Evolutionary conservation across 331 rosid genomes (phyloP).

Genomic region (Dryas integrifolia): DNA sequence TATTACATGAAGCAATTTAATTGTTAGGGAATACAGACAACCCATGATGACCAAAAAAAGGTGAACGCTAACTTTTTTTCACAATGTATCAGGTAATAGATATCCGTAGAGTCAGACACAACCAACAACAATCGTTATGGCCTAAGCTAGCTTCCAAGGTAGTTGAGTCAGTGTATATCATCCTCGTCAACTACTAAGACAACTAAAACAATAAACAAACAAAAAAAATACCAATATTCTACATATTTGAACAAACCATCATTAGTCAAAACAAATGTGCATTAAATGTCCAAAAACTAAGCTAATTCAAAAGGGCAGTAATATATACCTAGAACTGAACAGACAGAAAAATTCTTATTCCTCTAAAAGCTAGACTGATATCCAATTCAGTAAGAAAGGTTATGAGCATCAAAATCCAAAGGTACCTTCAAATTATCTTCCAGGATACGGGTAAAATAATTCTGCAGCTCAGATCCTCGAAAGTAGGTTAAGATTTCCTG

Average conservation of each 20-base stretch:
- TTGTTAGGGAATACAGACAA: neutral
- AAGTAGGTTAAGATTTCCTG: slow-evolving; percentile 92
- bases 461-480: slow-evolving; percentile 95
- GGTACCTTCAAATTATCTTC: slow-evolving; percentile 90
- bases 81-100: neutral
- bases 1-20: neutral
- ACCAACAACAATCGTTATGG: neutral
- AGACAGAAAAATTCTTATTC: neutral
- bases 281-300: neutral
- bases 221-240: neutral
- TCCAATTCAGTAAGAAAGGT: neutral
- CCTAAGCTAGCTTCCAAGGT: neutral
- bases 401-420: neutral
- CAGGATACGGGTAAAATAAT: slow-evolving; percentile 89
- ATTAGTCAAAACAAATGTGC: neutral
- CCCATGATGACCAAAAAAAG: slow-evolving; percentile 32
- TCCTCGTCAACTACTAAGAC: neutral
- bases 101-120: neutral
- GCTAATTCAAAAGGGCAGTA: no score
- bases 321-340: neutral
- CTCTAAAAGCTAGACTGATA: neutral
- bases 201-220: neutral
- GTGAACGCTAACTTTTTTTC: neutral
- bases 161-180: neutral
- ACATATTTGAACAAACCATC: neutral